phyloP scores from a whole-genome alignment of 805 yeast genomes.

The Candida yuanshanica region DNA sequence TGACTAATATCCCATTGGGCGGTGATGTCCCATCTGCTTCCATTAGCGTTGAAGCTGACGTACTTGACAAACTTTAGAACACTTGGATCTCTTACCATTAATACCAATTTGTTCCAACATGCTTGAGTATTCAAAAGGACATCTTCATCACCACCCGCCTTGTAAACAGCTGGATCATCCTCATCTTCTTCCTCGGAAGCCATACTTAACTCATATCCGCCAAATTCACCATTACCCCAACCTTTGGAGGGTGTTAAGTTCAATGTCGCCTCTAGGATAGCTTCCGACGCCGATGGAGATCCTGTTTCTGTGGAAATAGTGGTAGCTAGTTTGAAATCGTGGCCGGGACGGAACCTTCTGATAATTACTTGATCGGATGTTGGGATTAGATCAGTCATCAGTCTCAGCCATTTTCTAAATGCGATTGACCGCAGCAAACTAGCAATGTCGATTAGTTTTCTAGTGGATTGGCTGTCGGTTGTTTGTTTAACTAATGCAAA shows the following conservation, averaged over 20 bases:
- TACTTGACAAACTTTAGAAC: slow-evolving; percentile 92
- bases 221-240: slow-evolving; percentile 86
- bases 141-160: slow-evolving; percentile 55
- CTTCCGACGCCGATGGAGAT: slow-evolving; percentile 17
- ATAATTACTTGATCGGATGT: slow-evolving; percentile 63
- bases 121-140: slow-evolving; percentile 79
- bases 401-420: slow-evolving; percentile 64
- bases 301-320: slow-evolving; percentile 34
- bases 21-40: slow-evolving; percentile 87
- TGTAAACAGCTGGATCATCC: slow-evolving; percentile 85
- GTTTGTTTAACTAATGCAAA: slow-evolving; percentile 33
- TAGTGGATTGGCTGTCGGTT: slow-evolving; percentile 26
- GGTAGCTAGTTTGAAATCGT: slow-evolving; percentile 89
- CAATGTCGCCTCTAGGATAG: slow-evolving; percentile 72
- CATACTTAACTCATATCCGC: slow-evolving; percentile 95
- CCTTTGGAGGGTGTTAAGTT: slow-evolving; percentile 75
- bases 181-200: slow-evolving; percentile 42
- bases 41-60: slow-evolving; percentile 80
- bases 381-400: slow-evolving; percentile 57
- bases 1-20: slow-evolving; percentile 79
- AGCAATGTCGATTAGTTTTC: slow-evolving; percentile 47
- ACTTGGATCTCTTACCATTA: slow-evolving; percentile 77
- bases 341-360: slow-evolving; percentile 92
- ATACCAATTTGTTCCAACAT: slow-evolving; percentile 69
- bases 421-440: slow-evolving; percentile 52